Conservation (phyloP, 2,329 filamentous ascomycete genomes). For the Clonostachys chloroleuca region DNA sequence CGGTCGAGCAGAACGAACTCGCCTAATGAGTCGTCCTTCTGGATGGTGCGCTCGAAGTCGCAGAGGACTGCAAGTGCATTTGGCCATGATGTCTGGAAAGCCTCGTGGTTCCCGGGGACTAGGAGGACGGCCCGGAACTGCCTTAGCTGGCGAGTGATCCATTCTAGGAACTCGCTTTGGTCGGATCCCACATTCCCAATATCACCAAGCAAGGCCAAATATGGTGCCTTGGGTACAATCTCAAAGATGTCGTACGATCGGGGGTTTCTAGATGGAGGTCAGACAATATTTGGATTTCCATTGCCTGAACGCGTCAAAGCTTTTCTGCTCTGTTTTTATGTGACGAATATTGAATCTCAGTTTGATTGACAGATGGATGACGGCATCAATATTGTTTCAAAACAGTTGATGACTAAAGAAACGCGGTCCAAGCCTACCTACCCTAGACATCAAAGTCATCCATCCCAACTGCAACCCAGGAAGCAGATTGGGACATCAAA, state of each 20-base stretch:
- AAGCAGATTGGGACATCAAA: too few species aligned
- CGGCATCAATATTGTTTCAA: too few species aligned
- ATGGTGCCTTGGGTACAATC: constrained; percentile 38
- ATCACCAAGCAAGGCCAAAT: constrained; percentile 52
- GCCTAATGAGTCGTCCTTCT: constrained; percentile 6
- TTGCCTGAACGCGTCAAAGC: constrained; percentile 1
- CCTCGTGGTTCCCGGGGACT: constrained; percentile 53
- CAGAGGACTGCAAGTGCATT: constrained; percentile 17
- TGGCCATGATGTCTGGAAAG: constrained; percentile 36
- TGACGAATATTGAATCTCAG: too few species aligned
- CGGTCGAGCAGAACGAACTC: constrained; percentile 2
- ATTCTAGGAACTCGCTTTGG: constrained; percentile 34
- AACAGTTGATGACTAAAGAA: too few species aligned
- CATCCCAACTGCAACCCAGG: too few species aligned
- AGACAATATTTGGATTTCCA: constrained; percentile 43
- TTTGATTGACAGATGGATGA: too few species aligned
- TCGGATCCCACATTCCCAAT: constrained; percentile 39
- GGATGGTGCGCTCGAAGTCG: constrained; percentile 19
- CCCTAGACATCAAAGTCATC: too few species aligned
- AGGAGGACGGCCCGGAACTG: constrained; percentile 46
- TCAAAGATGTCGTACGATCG: constrained; percentile 44
- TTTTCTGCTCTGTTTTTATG: too few species aligned
- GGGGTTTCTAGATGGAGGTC: constrained; percentile 51
- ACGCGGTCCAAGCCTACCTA: too few species aligned
- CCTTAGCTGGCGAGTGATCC: constrained; percentile 40